Evolutionary conservation across 257 asterid species (phyloP).

Genomic region (Verbascum thapsus): DNA sequence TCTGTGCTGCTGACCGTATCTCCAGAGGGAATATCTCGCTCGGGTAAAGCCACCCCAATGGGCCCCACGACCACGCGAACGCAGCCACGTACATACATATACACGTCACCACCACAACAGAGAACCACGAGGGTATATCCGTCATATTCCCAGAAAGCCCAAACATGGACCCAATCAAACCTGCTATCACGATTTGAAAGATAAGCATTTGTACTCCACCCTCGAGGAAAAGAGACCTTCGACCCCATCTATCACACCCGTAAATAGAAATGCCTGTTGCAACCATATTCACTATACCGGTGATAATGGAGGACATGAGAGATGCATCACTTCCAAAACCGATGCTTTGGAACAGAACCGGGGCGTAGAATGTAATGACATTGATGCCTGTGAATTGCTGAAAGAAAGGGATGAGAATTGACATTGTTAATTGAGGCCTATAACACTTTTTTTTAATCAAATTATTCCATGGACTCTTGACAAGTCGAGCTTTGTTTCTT

Average conservation of each 20-base stretch:
- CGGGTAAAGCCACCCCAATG: slow-evolving; percentile 1
- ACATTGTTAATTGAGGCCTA: slow-evolving; percentile 49
- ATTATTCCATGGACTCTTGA: slow-evolving; percentile 44
- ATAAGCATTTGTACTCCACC: background rate
- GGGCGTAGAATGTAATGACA: slow-evolving; percentile 50
- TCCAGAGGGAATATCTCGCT: too few species aligned
- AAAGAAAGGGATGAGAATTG: slow-evolving; percentile 39
- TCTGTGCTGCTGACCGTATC: too few species aligned
- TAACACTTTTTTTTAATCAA: slow-evolving; percentile 33
- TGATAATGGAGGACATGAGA: slow-evolving; percentile 37
- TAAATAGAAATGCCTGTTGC: slow-evolving; percentile 20
- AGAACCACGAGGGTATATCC: background rate
- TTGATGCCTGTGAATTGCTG: slow-evolving; percentile 55
- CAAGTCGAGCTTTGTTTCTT: slow-evolving; percentile 39
- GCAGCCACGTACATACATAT: background rate
- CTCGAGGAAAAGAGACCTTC: background rate
- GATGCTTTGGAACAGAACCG: slow-evolving; percentile 40
- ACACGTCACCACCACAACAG: background rate
- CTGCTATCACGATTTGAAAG: background rate
- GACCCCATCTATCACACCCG: background rate
- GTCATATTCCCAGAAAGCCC: background rate
- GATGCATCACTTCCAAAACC: slow-evolving; percentile 40
- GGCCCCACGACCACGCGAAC: slow-evolving; percentile 6
- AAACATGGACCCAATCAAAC: background rate
- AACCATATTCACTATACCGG: slow-evolving; percentile 41